Conservation (phyloP, 345 rosid species). For the Eucalyptus grandis region DNA sequence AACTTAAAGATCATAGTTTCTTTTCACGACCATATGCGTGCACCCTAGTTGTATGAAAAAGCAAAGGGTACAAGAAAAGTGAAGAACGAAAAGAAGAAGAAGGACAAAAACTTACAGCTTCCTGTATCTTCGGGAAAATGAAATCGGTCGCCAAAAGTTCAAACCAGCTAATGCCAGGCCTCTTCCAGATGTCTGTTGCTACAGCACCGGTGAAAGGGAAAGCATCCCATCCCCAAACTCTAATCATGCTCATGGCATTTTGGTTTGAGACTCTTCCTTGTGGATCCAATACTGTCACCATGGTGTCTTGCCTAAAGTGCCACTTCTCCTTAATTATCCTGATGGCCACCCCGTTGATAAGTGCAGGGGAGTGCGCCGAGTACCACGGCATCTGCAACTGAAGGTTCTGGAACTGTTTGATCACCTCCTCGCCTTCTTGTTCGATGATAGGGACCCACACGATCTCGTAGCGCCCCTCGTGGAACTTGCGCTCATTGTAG, state of each 20-base stretch:
- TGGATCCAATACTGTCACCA: slow-evolving; percentile 2
- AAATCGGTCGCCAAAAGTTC: not conserved
- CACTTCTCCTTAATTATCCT: slow-evolving; percentile 5
- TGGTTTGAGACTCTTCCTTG: slow-evolving; percentile 2
- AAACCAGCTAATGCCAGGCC: not conserved
- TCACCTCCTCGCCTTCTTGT: not conserved
- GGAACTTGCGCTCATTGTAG: slow-evolving; percentile 2
- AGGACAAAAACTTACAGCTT: not conserved
- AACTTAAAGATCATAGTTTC: not conserved
- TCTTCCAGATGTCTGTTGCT: not conserved
- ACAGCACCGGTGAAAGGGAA: slow-evolving; percentile 1
- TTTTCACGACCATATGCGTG: not conserved
- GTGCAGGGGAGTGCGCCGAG: not conserved
- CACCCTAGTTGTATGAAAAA: not conserved
- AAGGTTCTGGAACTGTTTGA: not conserved
- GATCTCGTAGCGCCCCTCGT: slow-evolving; percentile 6
- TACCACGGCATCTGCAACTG: slow-evolving; percentile 15
- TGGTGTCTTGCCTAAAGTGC: slow-evolving; percentile 3
- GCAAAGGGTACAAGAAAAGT: not conserved
- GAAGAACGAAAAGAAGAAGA: not conserved
- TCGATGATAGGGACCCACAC: slow-evolving; percentile 11
- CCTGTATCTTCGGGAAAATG: not conserved
- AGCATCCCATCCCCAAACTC: slow-evolving; percentile 3
- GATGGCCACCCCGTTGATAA: slow-evolving; percentile 1
- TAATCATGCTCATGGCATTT: slow-evolving; percentile 10